A percentile compares a stretch with the other conserved stretches of the same genome.
These are phyloP conservation scores for Amylostereum areolatum DNA, from an alignment of 1,284 basidiomycete species.

Conservation along the genomic window DNA sequence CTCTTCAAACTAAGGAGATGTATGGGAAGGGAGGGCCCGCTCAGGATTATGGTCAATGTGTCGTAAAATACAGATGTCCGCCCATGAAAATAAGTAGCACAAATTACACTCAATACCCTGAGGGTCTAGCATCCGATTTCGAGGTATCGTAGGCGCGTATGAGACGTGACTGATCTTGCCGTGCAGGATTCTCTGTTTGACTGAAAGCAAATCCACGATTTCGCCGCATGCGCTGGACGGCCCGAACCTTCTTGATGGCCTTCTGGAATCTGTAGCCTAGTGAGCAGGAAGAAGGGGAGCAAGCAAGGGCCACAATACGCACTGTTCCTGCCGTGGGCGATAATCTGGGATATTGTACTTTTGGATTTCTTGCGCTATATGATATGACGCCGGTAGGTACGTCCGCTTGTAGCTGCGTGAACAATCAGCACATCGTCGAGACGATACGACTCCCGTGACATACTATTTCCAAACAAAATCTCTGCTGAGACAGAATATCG, in stretches of 20 bases:
- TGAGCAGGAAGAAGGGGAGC: slow-evolving; percentile 1
- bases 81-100: background rate
- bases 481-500: slow-evolving; percentile 81
- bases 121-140: slow-evolving; percentile 59
- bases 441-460: slow-evolving; percentile 20
- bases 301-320: slow-evolving; percentile 25
- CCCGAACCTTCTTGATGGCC: slow-evolving; percentile 96
- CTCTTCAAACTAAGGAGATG: too few species aligned
- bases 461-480: slow-evolving; percentile 97
- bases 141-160: slow-evolving; percentile 91
- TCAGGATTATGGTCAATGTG: too few species aligned
- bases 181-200: slow-evolving; percentile 80
- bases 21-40: too few species aligned
- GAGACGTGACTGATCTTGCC: slow-evolving; percentile 81
- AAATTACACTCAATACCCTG: slow-evolving; percentile 49
- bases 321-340: slow-evolving; percentile 95
- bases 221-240: slow-evolving; percentile 89
- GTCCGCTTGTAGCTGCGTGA: slow-evolving; percentile 77
- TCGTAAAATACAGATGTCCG: too few species aligned
- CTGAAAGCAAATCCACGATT: slow-evolving; percentile 96
- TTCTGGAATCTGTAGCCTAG: slow-evolving; percentile 73
- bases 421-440: background rate
- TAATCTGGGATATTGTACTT: slow-evolving; percentile 99
- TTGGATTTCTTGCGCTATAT: slow-evolving; percentile 95
- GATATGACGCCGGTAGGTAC: slow-evolving; percentile 87